Evolutionary conservation across 192 early-diverging fungal genomes (phyloP).

Genomic region (Umbelopsis vinacea): DNA sequence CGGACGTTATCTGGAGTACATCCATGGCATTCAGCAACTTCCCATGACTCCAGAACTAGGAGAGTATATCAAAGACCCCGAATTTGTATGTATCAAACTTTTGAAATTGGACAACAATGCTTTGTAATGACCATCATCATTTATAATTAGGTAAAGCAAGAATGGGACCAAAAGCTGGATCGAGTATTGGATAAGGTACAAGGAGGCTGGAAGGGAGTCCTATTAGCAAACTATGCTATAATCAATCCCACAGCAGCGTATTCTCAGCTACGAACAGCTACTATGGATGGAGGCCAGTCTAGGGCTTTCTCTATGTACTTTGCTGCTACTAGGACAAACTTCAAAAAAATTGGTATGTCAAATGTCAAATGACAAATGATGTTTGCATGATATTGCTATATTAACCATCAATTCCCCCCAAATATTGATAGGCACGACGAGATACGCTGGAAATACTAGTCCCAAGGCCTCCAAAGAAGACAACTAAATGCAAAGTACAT

Average conservation of each 20-base stretch:
- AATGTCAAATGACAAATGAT: no score
- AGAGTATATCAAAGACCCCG: conserved; percentile 31
- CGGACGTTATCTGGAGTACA: conserved; percentile 41
- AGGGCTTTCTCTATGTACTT: conserved; percentile 41
- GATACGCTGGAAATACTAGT: neutral
- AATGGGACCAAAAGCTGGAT: conserved; percentile 39
- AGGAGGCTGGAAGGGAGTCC: conserved; percentile 38
- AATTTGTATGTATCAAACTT: conserved; percentile 35
- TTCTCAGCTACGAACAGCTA: conserved; percentile 24
- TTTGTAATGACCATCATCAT: neutral
- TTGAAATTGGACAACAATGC: neutral
- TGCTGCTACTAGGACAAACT: conserved; percentile 36
- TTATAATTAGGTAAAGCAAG: conserved; percentile 35
- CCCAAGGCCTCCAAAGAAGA: no score
- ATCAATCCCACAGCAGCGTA: conserved; percentile 40
- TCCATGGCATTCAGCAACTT: conserved; percentile 48
- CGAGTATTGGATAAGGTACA: conserved; percentile 1
- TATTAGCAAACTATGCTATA: conserved; percentile 38
- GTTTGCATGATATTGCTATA: neutral
- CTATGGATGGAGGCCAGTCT: conserved; percentile 43
- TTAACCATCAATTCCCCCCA: neutral
- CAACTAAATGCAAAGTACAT: no score
- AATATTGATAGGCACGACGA: neutral
- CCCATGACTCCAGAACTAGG: conserved; percentile 43
- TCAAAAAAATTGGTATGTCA: conserved; percentile 19